Conservation (phyloP, 768 basidiomycete genomes). For the Roridomyces roridus region DNA sequence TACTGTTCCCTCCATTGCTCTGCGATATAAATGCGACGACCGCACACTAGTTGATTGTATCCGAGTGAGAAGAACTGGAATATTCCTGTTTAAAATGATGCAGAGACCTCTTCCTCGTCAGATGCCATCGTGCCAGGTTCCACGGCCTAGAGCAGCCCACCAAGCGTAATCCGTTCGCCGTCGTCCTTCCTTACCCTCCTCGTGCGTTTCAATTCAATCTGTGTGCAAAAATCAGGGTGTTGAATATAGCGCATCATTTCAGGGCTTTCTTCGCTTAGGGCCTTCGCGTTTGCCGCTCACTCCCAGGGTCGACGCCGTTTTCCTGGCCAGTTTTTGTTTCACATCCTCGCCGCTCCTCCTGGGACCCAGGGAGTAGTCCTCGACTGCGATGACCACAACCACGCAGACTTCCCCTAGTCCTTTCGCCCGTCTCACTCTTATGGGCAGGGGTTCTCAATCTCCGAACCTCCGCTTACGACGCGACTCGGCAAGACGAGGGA, state of each 20-base stretch:
- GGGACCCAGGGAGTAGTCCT: constrained; percentile 7
- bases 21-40: too few relatives aligned
- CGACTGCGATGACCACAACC: constrained; percentile 21
- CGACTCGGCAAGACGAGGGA: constrained; percentile 5
- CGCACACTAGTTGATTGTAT: too few relatives aligned
- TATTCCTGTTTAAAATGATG: too few relatives aligned
- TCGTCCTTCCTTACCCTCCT: neutral
- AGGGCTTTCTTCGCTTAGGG: neutral
- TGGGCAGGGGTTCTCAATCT: constrained; percentile 19
- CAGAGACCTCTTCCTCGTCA: too few relatives aligned
- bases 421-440: constrained; percentile 15
- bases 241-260: constrained; percentile 12
- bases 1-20: too few relatives aligned
- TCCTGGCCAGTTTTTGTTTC: neutral
- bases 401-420: constrained; percentile 24
- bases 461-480: neutral
- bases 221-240: neutral
- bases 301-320: neutral
- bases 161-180: neutral
- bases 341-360: constrained; percentile 8
- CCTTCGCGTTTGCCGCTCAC: neutral
- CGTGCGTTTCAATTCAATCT: neutral
- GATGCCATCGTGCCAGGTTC: too few relatives aligned
- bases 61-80: too few relatives aligned
- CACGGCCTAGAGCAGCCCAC: neutral